These are phyloP conservation scores for Plasmodium sp. DNA, from an alignment of 169 alveolate species.

Conservation along the genomic window DNA sequence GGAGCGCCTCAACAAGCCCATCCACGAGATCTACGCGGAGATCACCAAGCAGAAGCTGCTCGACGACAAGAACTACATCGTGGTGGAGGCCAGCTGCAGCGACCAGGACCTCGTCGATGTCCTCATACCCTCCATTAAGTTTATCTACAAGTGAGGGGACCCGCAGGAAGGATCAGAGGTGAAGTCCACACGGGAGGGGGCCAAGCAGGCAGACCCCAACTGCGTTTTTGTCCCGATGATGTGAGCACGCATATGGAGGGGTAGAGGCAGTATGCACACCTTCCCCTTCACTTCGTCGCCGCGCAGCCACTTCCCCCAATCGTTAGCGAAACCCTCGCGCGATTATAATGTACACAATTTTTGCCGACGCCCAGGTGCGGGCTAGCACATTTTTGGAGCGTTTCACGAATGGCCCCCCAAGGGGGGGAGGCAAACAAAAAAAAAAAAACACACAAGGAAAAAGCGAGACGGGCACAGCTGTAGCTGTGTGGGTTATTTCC, in stretches of 20 bases:
- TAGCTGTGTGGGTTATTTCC: too few relatives aligned
- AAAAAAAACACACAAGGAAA: too few relatives aligned
- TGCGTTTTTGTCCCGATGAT: background rate
- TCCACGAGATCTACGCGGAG: conserved; percentile 80
- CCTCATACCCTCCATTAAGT: conserved; percentile 90
- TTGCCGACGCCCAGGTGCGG: background rate
- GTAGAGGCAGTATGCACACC: too few relatives aligned
- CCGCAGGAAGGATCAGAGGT: background rate
- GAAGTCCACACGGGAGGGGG: background rate
- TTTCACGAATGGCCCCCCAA: background rate
- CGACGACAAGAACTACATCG: conserved; percentile 83
- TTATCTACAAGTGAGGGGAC: conserved; percentile 79
- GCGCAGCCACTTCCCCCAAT: too few relatives aligned
- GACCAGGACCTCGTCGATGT: conserved; percentile 91
- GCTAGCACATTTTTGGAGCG: background rate
- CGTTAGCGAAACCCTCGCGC: background rate
- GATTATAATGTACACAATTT: background rate
- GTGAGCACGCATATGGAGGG: background rate
- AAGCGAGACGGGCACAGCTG: too few relatives aligned
- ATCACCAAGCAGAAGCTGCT: conserved; percentile 78
- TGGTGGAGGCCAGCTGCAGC: conserved; percentile 91
- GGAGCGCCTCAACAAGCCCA: conserved; percentile 81
- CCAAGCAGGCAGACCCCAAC: background rate
- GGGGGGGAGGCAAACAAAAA: background rate
- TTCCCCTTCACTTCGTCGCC: too few relatives aligned